Conservation (phyloP, 345 rosid species). For the Eucalyptus brandiana region DNA sequence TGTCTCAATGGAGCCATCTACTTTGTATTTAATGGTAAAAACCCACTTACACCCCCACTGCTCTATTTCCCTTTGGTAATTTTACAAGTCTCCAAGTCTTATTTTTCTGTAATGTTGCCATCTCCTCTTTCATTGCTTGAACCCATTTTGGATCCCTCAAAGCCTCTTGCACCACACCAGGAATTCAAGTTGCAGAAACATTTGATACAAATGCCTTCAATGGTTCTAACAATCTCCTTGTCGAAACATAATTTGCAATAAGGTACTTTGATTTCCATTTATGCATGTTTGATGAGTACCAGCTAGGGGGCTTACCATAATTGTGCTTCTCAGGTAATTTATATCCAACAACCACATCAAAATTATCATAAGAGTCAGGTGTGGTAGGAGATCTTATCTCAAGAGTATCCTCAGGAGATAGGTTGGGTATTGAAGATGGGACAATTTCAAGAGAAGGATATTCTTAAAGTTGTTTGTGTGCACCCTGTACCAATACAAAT, state of each 20-base stretch:
- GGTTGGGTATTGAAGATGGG: background rate
- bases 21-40: background rate
- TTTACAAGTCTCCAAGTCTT: background rate
- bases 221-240: background rate
- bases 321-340: rapidly evolving
- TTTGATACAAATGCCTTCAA: background rate
- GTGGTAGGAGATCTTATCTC: background rate
- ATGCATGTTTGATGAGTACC: rapidly evolving
- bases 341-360: background rate
- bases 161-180: background rate
- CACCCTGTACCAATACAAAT: background rate
- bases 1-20: background rate
- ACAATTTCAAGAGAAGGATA: background rate
- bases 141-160: background rate
- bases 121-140: background rate
- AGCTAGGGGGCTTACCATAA: background rate
- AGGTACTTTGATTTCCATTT: background rate
- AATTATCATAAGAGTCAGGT: background rate
- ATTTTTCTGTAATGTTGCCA: background rate
- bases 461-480: background rate
- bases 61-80: background rate
- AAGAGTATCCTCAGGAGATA: background rate
- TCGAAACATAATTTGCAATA: background rate
- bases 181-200: background rate
- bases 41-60: background rate